These are phyloP conservation scores for Colletotrichum brevisporum DNA, from an alignment of 2,329 filamentous ascomycete genomes.

Conservation along the genomic window DNA sequence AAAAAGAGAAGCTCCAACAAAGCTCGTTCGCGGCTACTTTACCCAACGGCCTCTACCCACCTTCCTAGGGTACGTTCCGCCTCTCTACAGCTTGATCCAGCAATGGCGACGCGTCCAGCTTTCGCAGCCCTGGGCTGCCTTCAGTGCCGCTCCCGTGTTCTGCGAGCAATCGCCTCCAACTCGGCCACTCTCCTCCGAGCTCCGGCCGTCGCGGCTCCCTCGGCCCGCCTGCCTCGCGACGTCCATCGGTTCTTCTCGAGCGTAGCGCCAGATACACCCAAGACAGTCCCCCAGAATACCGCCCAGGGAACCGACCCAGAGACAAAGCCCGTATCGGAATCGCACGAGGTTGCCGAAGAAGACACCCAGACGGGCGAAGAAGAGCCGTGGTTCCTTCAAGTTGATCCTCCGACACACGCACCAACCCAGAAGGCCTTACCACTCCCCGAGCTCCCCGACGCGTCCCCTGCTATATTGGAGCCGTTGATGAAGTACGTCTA, in stretches of 20 bases:
- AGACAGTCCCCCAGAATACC: neutral
- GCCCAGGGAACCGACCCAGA: neutral
- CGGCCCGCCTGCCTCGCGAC: conserved; percentile 36
- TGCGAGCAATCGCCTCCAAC: conserved; percentile 44
- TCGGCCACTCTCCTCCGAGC: conserved; percentile 21
- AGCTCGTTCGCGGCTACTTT: no score
- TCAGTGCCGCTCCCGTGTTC: conserved; percentile 44
- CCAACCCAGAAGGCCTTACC: conserved; percentile 62
- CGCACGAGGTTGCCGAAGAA: conserved; percentile 15
- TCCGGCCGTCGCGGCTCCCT: conserved; percentile 1
- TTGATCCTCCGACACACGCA: conserved; percentile 70
- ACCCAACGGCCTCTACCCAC: neutral
- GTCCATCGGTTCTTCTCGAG: conserved; percentile 44
- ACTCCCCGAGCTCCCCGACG: conserved; percentile 71
- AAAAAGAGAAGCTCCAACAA: no score
- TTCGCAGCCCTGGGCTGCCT: conserved; percentile 46
- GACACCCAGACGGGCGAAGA: conserved; percentile 40
- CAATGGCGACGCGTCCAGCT: conserved; percentile 45
- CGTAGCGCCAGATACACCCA: conserved; percentile 39
- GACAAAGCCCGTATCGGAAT: neutral
- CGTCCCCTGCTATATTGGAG: conserved; percentile 79
- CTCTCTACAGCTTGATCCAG: neutral
- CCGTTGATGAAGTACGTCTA: conserved; percentile 84
- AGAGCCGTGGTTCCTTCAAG: conserved; percentile 89
- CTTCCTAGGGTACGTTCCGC: neutral